A percentile compares a stretch with the other conserved stretches of the same genome.
Evolutionary conservation across 257 asterid genomes (phyloP).

Genomic region (Eucommia ulmoides): DNA sequence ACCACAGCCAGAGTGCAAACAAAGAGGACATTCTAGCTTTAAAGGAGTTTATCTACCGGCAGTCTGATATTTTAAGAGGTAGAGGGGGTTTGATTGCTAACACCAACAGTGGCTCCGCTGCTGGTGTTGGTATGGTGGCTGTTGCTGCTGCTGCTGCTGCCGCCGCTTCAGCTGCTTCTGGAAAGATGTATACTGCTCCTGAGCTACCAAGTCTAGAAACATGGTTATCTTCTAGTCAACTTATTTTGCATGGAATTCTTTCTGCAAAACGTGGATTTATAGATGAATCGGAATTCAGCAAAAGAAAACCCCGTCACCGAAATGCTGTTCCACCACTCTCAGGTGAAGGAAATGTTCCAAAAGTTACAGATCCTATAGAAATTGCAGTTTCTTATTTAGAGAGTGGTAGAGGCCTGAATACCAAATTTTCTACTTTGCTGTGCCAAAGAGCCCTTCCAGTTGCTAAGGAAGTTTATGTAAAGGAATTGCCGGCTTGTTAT

Average conservation of each 20-base stretch:
- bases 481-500: constrained; percentile 65
- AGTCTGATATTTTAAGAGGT: constrained; percentile 71
- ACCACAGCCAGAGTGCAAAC: constrained; percentile 40
- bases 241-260: constrained; percentile 57
- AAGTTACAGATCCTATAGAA: constrained; percentile 33
- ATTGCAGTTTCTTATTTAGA: constrained; percentile 45
- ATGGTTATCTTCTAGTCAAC: constrained; percentile 67
- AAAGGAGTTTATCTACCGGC: constrained; percentile 77
- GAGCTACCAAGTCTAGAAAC: constrained; percentile 74
- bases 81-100: constrained; percentile 47
- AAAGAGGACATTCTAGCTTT: constrained; percentile 65
- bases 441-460: constrained; percentile 77
- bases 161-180: constrained; percentile 72
- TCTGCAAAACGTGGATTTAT: constrained; percentile 27
- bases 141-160: constrained; percentile 95
- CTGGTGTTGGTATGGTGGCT: constrained; percentile 85
- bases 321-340: constrained; percentile 18
- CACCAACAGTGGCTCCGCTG: constrained; percentile 42
- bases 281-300: constrained; percentile 21
- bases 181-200: constrained; percentile 37
- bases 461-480: constrained; percentile 72
- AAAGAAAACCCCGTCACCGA: constrained; percentile 16
- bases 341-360: constrained; percentile 23
- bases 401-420: constrained; percentile 39
- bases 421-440: constrained; percentile 71